Base-by-base conservation (phyloP, 805 yeast species). In the Barnettozyma wickerhamii region DNA sequence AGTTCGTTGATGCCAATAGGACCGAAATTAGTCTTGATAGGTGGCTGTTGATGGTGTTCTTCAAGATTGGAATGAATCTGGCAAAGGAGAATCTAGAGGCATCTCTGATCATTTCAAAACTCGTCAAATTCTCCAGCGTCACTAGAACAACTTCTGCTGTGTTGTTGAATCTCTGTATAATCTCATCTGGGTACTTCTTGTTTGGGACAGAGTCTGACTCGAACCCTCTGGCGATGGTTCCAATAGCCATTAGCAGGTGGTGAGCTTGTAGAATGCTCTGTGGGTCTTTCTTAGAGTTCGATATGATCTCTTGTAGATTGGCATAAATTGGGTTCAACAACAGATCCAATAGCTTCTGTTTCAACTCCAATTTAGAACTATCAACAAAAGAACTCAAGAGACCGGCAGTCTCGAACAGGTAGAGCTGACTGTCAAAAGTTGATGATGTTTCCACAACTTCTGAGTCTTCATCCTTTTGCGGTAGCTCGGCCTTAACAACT, bases 61-160 rank as follows among this genome's bases (percentile, higher is more conserved):
- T 77, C 52, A 93, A 66, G 31, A 91, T 68, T 18, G 95, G 87
- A 40, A 89, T 83, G 50, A 93, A 72, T 47, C 98, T 75, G 10
- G 96, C 87, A 63, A 90, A 81, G 23, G 96, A 78, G 59, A 85
- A 88, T 52, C 96, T 75, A 5, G 91, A 71, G 5, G 96, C 83
- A 50, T 88, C 96, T 57, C 98, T 75, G 34, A 91, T 77, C 24
- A 71, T 69, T 56, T 82, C 88, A 47, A 70, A 72, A 30, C 75
- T 73, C 41, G 79, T 71, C 48, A 89, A 77, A 43, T 74, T 79
- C 46, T 91, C 95, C 48, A 93, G 70, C 1, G 95, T 85, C 17
- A 89, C 89, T 20, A 86, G 60, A 10, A 87, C 85, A 32, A 85
- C 95, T 57, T 87, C 88, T 0, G 95, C 81, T 6, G 87, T 82